Base-by-base conservation (phyloP, 1,284 basidiomycete species). In the Melanopsichium pennsylvanicum region DNA sequence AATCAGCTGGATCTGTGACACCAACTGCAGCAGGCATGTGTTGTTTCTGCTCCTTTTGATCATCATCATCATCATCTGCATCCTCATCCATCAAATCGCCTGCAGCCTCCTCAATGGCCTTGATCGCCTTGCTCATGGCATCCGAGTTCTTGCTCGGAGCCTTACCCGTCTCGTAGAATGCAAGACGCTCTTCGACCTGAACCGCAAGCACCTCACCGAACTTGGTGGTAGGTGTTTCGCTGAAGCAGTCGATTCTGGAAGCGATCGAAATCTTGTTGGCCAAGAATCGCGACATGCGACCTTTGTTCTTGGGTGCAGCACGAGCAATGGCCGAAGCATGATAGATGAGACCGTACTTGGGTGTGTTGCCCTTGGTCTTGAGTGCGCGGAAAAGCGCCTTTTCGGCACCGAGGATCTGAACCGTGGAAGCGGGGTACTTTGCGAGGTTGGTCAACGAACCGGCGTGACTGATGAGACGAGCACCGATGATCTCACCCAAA, bases 231-330 rank as follows among this genome's bases (percentile, higher is more conserved):
- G 95, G 95, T 43, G 60, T 64, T 15, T 91, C 92, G 5, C 90
- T 87, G 82, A 93, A 98, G 83, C 96, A 97, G 83, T 99, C 96
- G 84, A 98, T 98, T 60, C 96, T 86, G 40, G 92, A 91, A 7
- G 96, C 96, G 78, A 99, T 98, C 54, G 93, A 95, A 82, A 93
- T 96, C 84, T 99, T 99, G 87, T 98, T 98, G 43, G 95, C 96
- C 29, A 99, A 86, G 72, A 78, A 78, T 11, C 76, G 63, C 42
- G 75, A 75, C 82, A 97, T 97, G 60, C 96, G 89, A 31, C 95
- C 95, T 86, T 98, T 99, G 86, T 93, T 89, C 84, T 96, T 96
- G 51, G 93, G 86, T 15, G 89, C 91, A 4, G 96, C 94, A 46
- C 95, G 90, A 19, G 93, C 93, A 79, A 99, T 98, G 35, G 78